phyloP scores from a whole-genome alignment of 805 yeast species.

The Pichia deserticola region DNA sequence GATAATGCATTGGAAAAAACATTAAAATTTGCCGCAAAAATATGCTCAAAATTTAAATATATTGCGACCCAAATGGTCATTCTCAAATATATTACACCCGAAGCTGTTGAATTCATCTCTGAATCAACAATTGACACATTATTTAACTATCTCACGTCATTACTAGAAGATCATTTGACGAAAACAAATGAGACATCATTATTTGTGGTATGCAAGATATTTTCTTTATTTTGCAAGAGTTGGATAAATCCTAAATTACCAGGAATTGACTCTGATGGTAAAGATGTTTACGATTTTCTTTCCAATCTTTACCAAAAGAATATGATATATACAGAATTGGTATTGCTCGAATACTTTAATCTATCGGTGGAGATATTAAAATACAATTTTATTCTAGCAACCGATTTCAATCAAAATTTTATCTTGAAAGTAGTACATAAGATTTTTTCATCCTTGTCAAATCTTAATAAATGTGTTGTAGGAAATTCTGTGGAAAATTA shows the following conservation, averaged over 20 bases:
- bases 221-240: slow-evolving; percentile 19
- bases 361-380: slow-evolving; percentile 22
- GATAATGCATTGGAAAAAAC: slow-evolving; percentile 5
- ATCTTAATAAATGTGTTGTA: slow-evolving; percentile 3
- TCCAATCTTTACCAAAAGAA: slow-evolving; percentile 32
- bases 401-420: not conserved
- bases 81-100: slow-evolving; percentile 5
- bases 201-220: slow-evolving; percentile 27
- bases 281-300: slow-evolving; percentile 43
- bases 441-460: slow-evolving; percentile 1
- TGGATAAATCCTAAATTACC: slow-evolving; percentile 24
- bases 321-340: slow-evolving; percentile 33
- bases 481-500: slow-evolving; percentile 1
- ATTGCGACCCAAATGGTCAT: slow-evolving; percentile 14
- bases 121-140: slow-evolving; percentile 8
- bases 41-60: slow-evolving; percentile 9
- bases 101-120: not conserved
- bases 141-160: slow-evolving; percentile 8
- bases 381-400: not conserved
- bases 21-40: slow-evolving; percentile 6
- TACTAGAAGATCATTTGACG: slow-evolving; percentile 18
- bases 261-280: slow-evolving; percentile 33
- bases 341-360: slow-evolving; percentile 26
- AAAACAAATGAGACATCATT: slow-evolving; percentile 36
- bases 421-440: slow-evolving; percentile 5